phyloP scores from a whole-genome alignment of 2,329 filamentous ascomycete genomes.

The Cladosporium cucumerinum region DNA sequence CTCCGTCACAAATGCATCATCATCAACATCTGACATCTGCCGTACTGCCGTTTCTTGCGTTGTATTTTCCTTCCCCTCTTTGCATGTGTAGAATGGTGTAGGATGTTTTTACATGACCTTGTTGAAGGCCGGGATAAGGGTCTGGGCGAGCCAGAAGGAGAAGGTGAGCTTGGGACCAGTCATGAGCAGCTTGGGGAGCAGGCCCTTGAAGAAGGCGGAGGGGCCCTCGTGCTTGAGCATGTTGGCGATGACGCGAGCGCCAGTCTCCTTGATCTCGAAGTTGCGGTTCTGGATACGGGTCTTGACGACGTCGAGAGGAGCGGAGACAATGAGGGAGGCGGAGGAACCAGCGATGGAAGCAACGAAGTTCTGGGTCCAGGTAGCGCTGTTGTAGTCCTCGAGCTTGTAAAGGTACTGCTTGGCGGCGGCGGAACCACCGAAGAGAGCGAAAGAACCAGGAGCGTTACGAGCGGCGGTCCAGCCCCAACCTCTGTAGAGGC shows the following conservation, averaged over 20 bases:
- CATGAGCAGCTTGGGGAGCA: conserved; percentile 97
- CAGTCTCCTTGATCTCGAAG: conserved; percentile 95
- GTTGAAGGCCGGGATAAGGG: conserved; percentile 89
- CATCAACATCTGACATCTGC: neutral
- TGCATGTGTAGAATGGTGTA: neutral
- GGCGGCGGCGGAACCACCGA: conserved; percentile 93
- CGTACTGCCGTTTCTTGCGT: neutral
- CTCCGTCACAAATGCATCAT: neutral
- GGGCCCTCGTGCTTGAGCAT: conserved; percentile 91
- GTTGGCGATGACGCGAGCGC: conserved; percentile 84
- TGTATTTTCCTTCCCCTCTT: neutral
- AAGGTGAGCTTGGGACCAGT: conserved; percentile 98
- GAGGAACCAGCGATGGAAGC: conserved; percentile 93
- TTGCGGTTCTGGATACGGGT: conserved; percentile 97
- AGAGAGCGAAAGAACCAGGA: conserved; percentile 95
- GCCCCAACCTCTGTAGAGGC: conserved; percentile 90
- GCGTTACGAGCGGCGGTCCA: conserved; percentile 98
- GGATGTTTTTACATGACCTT: conserved; percentile 53
- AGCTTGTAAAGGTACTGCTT: conserved; percentile 94
- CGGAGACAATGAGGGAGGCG: conserved; percentile 93
- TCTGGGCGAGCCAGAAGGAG: conserved; percentile 99
- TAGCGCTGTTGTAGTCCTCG: conserved; percentile 89
- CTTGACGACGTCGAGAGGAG: conserved; percentile 95
- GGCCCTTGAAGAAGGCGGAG: conserved; percentile 91
- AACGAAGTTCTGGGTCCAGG: conserved; percentile 95